A percentile compares a stretch with the other conserved stretches of the same genome.
phyloP scores from a whole-genome alignment of 176 grass and related monocot genomes.

The Typha latifolia region DNA sequence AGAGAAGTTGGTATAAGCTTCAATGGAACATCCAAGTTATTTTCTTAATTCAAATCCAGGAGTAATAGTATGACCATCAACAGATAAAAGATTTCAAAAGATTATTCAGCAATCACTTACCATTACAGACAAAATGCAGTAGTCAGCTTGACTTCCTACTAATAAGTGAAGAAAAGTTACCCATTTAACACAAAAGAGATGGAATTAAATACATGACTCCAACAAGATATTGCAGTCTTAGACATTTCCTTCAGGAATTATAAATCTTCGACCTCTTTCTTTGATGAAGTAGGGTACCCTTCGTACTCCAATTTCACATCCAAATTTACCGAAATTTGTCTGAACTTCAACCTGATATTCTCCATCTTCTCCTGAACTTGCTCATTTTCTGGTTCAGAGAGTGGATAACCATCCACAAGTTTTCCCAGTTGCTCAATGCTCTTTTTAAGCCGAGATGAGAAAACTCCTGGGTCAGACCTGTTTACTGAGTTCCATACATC shows the following conservation, averaged over 20 bases:
- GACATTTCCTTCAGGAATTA: background rate
- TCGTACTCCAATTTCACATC: slow-evolving; percentile 60
- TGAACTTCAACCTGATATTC: slow-evolving; percentile 63
- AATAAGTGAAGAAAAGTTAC: too few relatives aligned
- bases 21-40: too few relatives aligned
- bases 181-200: too few relatives aligned
- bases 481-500: slow-evolving; percentile 48
- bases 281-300: slow-evolving; percentile 32
- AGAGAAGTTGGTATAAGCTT: too few relatives aligned
- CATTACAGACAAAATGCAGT: too few relatives aligned
- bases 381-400: slow-evolving; percentile 56
- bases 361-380: slow-evolving; percentile 54
- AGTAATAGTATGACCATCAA: too few relatives aligned
- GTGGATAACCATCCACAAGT: slow-evolving; percentile 42
- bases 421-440: slow-evolving; percentile 49
- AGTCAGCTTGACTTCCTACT: too few relatives aligned
- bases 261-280: slow-evolving; percentile 42
- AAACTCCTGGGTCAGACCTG: slow-evolving; percentile 31
- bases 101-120: too few relatives aligned
- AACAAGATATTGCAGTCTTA: too few relatives aligned
- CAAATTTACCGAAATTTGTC: slow-evolving; percentile 52
- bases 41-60: too few relatives aligned
- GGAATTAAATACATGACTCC: too few relatives aligned
- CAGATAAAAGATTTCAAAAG: too few relatives aligned
- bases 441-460: slow-evolving; percentile 56